Evolutionary conservation across 2,329 filamentous ascomycete species (phyloP), one percentile per base, ranked within the genome.

Genomic region (Colletotrichum higginsianum): DNA sequence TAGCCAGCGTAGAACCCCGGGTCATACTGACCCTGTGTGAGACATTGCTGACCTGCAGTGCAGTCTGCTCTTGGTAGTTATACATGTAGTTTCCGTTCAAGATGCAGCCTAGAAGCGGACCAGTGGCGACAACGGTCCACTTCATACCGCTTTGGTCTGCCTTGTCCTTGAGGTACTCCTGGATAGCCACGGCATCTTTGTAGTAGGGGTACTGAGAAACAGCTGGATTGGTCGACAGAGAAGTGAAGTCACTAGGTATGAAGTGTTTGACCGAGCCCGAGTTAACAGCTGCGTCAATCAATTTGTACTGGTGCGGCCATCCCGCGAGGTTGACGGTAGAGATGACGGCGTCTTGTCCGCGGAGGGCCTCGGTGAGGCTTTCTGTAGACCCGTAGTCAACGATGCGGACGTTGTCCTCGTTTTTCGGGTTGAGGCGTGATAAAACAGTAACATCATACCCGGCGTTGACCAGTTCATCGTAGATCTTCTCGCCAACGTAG

Each of bases 331-430:
- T 83, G 46, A 89, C 80, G 2, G 84, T 80, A 7, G 84, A 84
- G 35, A 90, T 78, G 16, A 91, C 82, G 1, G 86, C 90, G 73
- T 91, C 89, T 66, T 90, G 85, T 56, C 86, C 88, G 50, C 84
- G 74, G 57, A 92, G 84, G 0, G 86, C 87, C 1, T 81, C 74
- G 0, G 80, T 84, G n/a, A 92, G 83, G 30, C 86, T 86, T 0
- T 83, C 77, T 2, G 85, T 77, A 3, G 66, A 68, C 16, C 58
- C 57, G 64, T 82, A 83, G 74, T 83, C 84, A 35, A 82, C 80
- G 13, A 81, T 75, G 2, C 77, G 71, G 38, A 82, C 78, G 8
- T 80, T 77, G 9, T 73, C 74, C 13, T 74, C 75, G 3, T 74
- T 42, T 15, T 80, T 77, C 65, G 81, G 80, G 2, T 79, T 80